Evolutionary conservation across 257 asterid species (phyloP).

Genomic region (Catharanthus roseus): DNA sequence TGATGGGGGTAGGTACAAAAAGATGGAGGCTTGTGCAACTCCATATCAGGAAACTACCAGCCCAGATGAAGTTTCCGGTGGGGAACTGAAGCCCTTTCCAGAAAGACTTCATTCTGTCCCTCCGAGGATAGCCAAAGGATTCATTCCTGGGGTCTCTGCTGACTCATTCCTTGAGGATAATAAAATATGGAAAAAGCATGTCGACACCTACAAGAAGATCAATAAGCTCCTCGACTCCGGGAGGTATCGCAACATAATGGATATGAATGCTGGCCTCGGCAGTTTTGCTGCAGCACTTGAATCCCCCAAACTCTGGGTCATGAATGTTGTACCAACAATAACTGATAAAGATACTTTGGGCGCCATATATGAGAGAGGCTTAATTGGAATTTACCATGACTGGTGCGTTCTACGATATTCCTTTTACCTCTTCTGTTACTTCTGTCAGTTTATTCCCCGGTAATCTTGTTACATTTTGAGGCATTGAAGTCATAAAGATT

Average conservation of each 20-base stretch:
- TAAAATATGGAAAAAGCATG: slow-evolving; percentile 34
- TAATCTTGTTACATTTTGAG: neutral
- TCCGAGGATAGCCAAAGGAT: slow-evolving; percentile 33
- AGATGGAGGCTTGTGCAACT: slow-evolving; percentile 37
- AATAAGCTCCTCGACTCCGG: slow-evolving; percentile 27
- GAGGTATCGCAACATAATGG: slow-evolving; percentile 42
- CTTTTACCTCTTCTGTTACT: neutral
- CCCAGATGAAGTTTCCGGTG: slow-evolving; percentile 37
- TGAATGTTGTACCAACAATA: slow-evolving; percentile 43
- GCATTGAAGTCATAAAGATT: neutral
- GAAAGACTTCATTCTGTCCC: slow-evolving; percentile 34
- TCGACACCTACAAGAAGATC: slow-evolving; percentile 28
- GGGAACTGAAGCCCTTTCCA: slow-evolving; percentile 35
- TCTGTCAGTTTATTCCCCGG: no score
- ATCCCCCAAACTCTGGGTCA: slow-evolving; percentile 39
- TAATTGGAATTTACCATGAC: slow-evolving; percentile 43
- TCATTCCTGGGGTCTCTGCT: slow-evolving; percentile 27
- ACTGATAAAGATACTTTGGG: slow-evolving; percentile 39
- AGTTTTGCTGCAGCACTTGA: slow-evolving; percentile 47
- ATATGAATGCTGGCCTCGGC: slow-evolving; percentile 50
- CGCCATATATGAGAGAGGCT: slow-evolving; percentile 38
- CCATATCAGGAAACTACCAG: slow-evolving; percentile 27
- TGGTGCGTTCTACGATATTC: slow-evolving; percentile 24
- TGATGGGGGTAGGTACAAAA: slow-evolving; percentile 29
- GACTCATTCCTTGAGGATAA: slow-evolving; percentile 32